These are phyloP conservation scores for Metarhizium rileyi DNA, from an alignment of 2,329 filamentous ascomycete genomes.

Conservation along the genomic window DNA sequence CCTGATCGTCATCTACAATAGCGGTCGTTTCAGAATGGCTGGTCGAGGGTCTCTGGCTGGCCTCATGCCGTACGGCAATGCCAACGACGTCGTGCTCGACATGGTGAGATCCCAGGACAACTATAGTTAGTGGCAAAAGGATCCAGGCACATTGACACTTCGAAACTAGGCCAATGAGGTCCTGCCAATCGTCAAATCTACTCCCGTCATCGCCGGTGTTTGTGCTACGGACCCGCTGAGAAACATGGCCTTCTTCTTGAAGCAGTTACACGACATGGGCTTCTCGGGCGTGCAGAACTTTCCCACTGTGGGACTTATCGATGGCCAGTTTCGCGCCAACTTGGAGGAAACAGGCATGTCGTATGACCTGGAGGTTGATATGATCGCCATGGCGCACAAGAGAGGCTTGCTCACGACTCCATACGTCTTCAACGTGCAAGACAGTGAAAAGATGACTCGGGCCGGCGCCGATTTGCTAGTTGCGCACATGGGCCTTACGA, in stretches of 20 bases:
- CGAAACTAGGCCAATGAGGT: slow-evolving; percentile 49
- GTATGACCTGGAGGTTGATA: slow-evolving; percentile 56
- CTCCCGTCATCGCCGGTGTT: slow-evolving; percentile 60
- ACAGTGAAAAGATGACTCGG: slow-evolving; percentile 50
- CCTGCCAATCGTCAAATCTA: slow-evolving; percentile 51
- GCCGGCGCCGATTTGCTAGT: slow-evolving; percentile 60
- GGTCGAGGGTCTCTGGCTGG: slow-evolving; percentile 59
- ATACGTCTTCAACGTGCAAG: slow-evolving; percentile 56
- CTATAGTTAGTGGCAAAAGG: no score
- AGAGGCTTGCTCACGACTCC: slow-evolving; percentile 58
- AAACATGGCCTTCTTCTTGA: slow-evolving; percentile 49
- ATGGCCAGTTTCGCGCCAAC: slow-evolving; percentile 56
- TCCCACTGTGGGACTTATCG: slow-evolving; percentile 61
- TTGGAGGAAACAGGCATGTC: slow-evolving; percentile 66
- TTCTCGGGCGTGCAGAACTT: slow-evolving; percentile 67
- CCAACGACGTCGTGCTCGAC: slow-evolving; percentile 59
- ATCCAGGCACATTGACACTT: not conserved
- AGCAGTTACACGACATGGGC: slow-evolving; percentile 49
- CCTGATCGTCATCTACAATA: slow-evolving; percentile 65
- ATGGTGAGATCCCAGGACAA: slow-evolving; percentile 52
- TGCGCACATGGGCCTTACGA: slow-evolving; percentile 60
- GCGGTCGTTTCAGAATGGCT: slow-evolving; percentile 63
- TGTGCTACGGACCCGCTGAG: slow-evolving; percentile 63
- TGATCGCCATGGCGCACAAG: slow-evolving; percentile 49
- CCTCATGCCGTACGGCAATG: slow-evolving; percentile 62